Evolutionary conservation across 2,329 filamentous ascomycete genomes (phyloP), one percentile per base, ranked within the genome.

Genomic region (Akanthomyces uredinophilus): DNA sequence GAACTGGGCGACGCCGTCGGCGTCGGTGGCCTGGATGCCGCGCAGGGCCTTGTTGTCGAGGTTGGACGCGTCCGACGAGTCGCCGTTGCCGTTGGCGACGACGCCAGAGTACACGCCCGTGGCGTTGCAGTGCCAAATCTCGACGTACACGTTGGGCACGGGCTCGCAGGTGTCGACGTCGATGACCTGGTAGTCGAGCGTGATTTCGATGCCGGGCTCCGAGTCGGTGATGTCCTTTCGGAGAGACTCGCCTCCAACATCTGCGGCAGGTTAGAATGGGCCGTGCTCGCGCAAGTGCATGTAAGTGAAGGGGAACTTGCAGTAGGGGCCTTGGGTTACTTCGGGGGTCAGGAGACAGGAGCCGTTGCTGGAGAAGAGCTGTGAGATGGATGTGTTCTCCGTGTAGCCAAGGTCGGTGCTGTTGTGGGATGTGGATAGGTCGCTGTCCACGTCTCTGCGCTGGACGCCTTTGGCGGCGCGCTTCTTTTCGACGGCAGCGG

Each of bases 301-400:
- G 10, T 7, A 22, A 5, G 46, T 5, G 11, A 8, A 35, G 32
- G 32, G 32, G 1, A 13, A 20, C 13, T 14, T 55, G 52, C 78
- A 67, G 72, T 78, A 68, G 66, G 81, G 81, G 2, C 81, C 81
- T 67, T 82, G 73, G 3, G 79, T 83, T 13, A 78, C 78, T 65
- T 83, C 81, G 0, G 80, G 79, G 4, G 74, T 78, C 29, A 83
- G 71, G 13, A 82, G 73, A 60, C 81, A 84, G 18, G 77, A 75
- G 32, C 71, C 73, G 55, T 75, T 74, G 24, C 72, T 71, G 3
- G 73, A 69, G 63, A 80, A 80, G 10, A 79, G 69, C 63, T 65
- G 70, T 52, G 67, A 66, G 7, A 73, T 65, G 11, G 69, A 66
- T 2, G 74, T 74, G 32, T 70, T 65, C 5, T 66, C 50, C 11